Conservation (phyloP, 768 basidiomycete genomes). For the Kwoniella dendrophila region DNA sequence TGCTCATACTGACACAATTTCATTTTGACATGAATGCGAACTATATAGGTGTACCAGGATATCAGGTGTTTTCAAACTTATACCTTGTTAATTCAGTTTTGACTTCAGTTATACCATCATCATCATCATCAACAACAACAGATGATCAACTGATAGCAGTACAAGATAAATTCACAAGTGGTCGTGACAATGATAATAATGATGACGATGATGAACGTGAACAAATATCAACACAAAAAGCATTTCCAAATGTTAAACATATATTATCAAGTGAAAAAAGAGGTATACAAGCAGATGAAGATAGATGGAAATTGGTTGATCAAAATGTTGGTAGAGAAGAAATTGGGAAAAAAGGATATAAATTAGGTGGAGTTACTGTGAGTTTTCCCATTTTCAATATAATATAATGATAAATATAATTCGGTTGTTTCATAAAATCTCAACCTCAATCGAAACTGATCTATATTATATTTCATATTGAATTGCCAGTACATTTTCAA, state of each 20-base stretch:
- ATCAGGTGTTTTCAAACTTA: constrained; percentile 38
- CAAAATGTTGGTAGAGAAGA: constrained; percentile 31
- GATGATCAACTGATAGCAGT: too few relatives aligned
- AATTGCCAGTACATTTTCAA: constrained; percentile 44
- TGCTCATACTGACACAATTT: neutral
- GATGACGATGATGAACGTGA: too few relatives aligned
- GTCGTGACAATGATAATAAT: too few relatives aligned
- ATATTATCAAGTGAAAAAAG: constrained; percentile 19
- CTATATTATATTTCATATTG: neutral
- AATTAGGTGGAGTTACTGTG: constrained; percentile 42
- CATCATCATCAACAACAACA: too few relatives aligned
- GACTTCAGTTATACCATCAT: constrained; percentile 27
- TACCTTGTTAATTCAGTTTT: constrained; percentile 28
- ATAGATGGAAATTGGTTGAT: constrained; percentile 37
- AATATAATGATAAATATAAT: neutral
- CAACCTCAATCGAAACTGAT: neutral
- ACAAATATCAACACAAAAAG: neutral
- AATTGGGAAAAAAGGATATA: constrained; percentile 34
- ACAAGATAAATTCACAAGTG: too few relatives aligned
- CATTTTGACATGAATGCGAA: neutral
- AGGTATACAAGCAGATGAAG: constrained; percentile 34
- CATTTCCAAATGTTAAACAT: constrained; percentile 17
- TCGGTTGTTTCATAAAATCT: too few relatives aligned
- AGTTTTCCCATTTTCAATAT: constrained; percentile 3
- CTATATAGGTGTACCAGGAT: constrained; percentile 31